phyloP scores from a whole-genome alignment of 176 grass and related monocot species.

The Chrysopogon serrulatus region DNA sequence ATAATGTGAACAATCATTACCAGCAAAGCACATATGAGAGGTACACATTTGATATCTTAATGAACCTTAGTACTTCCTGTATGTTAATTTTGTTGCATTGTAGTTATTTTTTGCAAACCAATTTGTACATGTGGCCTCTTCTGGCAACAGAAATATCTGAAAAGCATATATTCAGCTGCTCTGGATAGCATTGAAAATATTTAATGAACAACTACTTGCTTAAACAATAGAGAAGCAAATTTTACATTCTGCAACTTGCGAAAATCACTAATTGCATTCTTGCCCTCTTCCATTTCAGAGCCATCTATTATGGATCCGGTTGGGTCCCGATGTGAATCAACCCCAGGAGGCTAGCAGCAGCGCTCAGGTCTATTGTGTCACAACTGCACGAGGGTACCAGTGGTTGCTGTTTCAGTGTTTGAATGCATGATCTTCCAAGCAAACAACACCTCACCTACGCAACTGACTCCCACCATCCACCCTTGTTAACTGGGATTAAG shows the following conservation, averaged over 20 bases:
- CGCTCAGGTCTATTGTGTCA: background rate
- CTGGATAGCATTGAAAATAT: background rate
- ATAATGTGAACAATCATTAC: conserved; percentile 14
- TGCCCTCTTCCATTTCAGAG: conserved; percentile 16
- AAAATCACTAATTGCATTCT: background rate
- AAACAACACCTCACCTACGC: background rate
- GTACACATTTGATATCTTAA: conserved; percentile 26
- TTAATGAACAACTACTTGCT: background rate
- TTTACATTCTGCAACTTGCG: background rate
- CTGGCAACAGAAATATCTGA: background rate
- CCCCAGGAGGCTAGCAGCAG: background rate
- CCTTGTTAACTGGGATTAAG: background rate
- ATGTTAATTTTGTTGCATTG: background rate
- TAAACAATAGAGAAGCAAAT: background rate
- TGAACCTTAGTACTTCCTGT: background rate
- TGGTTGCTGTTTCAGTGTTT: background rate
- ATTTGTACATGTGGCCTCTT: background rate
- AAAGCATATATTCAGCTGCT: background rate
- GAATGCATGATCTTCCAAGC: background rate
- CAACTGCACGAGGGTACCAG: background rate
- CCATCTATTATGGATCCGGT: background rate
- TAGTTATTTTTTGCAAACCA: background rate
- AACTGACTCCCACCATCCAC: background rate
- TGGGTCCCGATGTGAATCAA: background rate
- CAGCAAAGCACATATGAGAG: conserved; percentile 19